These are phyloP conservation scores for Takakia lepidozioides DNA, from an alignment of 225 moss, liverwort and hornwort genomes.

Conservation along the genomic window DNA sequence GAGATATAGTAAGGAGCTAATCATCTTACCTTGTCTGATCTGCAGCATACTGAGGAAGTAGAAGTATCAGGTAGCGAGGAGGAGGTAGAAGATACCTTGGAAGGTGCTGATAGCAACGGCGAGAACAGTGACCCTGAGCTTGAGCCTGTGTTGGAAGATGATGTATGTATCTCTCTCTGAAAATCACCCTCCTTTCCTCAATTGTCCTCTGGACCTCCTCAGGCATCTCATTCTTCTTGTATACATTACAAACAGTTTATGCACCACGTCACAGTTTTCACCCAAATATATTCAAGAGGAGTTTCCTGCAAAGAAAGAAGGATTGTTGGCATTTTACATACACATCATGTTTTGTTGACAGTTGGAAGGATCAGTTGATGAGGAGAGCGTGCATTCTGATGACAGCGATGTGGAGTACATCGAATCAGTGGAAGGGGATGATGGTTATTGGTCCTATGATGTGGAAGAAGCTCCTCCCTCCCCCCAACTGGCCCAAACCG, in stretches of 20 bases:
- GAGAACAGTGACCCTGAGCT: slow-evolving; percentile 58
- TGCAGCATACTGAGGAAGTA: slow-evolving; percentile 80
- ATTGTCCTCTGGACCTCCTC: neutral
- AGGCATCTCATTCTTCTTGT: neutral
- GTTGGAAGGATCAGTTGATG: slow-evolving; percentile 87
- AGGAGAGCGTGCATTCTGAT: slow-evolving; percentile 84
- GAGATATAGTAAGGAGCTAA: neutral
- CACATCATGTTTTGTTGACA: slow-evolving; percentile 5
- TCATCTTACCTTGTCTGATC: neutral
- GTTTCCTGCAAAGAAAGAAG: neutral
- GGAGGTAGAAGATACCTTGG: slow-evolving; percentile 77
- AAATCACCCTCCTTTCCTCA: neutral
- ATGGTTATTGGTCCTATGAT: slow-evolving; percentile 73
- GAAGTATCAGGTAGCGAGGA: slow-evolving; percentile 88
- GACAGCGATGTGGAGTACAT: slow-evolving; percentile 56
- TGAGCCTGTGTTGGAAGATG: slow-evolving; percentile 56
- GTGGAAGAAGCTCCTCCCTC: slow-evolving; percentile 30
- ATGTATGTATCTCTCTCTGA: slow-evolving; percentile 26
- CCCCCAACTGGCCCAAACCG: slow-evolving; percentile 14
- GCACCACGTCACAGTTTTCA: neutral
- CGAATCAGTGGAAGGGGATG: slow-evolving; percentile 42
- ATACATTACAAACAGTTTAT: neutral
- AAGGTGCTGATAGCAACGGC: slow-evolving; percentile 46
- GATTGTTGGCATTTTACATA: neutral
- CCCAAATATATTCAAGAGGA: neutral